Conservation (phyloP, 495 filamentous ascomycete genomes). For the Cercophora samala region DNA sequence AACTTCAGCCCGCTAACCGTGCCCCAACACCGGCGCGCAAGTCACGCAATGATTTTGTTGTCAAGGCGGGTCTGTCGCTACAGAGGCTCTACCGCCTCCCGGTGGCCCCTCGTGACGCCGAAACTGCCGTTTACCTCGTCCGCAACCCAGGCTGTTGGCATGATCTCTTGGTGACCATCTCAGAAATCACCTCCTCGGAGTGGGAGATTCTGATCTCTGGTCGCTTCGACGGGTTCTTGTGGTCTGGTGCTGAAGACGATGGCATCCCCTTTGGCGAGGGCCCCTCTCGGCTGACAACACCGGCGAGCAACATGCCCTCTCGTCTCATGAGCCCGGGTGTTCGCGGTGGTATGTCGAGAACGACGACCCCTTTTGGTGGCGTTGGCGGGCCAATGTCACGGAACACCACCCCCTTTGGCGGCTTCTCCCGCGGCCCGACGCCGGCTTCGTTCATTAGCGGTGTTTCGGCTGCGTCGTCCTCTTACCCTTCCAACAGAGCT, state of each 20-base stretch:
- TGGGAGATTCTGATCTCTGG: constrained; percentile 97
- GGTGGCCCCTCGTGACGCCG: constrained; percentile 70
- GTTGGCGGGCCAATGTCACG: constrained; percentile 31
- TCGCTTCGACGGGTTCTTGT: constrained; percentile 94
- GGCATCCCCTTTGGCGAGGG: constrained; percentile 39
- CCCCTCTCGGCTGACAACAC: constrained; percentile 56
- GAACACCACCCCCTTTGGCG: constrained; percentile 31
- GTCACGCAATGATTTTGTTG: constrained; percentile 62
- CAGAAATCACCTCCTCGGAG: constrained; percentile 79
- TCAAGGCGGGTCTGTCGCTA: constrained; percentile 68
- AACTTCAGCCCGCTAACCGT: constrained; percentile 52
- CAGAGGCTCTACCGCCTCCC: constrained; percentile 80
- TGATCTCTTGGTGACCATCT: constrained; percentile 80
- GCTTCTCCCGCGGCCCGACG: constrained; percentile 42
- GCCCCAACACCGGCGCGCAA: constrained; percentile 57
- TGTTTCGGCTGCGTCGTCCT: constrained; percentile 35
- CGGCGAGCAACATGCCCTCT: constrained; percentile 44
- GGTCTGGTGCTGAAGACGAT: constrained; percentile 79
- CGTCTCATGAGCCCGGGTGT: constrained; percentile 31
- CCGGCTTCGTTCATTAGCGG: constrained; percentile 49
- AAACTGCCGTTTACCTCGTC: constrained; percentile 84
- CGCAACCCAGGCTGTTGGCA: constrained; percentile 74
- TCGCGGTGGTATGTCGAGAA: constrained; percentile 30
- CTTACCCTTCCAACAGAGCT: constrained; percentile 36
- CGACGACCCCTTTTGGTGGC: constrained; percentile 24